Base-by-base conservation (phyloP, 768 basidiomycete species). In the Harrya chromipes region DNA sequence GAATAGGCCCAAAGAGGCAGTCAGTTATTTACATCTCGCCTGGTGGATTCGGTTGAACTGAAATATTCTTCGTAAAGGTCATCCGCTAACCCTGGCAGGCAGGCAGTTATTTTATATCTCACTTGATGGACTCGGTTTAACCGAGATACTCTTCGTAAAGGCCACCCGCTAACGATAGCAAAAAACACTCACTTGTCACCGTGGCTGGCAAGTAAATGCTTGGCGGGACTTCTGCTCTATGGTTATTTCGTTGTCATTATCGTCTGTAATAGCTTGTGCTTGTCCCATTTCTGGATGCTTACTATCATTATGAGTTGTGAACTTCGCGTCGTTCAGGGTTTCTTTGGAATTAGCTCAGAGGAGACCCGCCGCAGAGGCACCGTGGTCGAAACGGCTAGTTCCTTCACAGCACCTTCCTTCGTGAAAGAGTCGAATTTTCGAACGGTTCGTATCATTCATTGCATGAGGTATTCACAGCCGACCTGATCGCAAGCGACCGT, bases 21-120 rank as follows among this genome's bases (percentile, higher is more conserved):
- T n/a, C 39, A 39, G 60, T 62, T 6, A 3, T n/a, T 23, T 38
- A 19, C 20, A 36, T 50, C 16, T n/a, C 37, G 17, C 19, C 16
- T 6, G 5, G 6, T 33, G 27, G 7, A 35, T 24, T 39, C 16
- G 11, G 6, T 13, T 10, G 37, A 16, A 42, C 26, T 53, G 20
- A 59, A 3, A 6, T 12, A 4, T 29, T 38, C 26, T 5, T 41
- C 42, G 21, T 27, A 6, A 39, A 54, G 52, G 2, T 1, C 12
- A 29, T 1, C 46, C 1, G 11, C 33, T 11, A 4, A 4, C 4
- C 0, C 7, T 1, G 21, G 1, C 0, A 16, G 14, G 2, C 1
- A 6, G 4, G 16, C 36, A 39, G 60, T 62, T 6, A 3, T 17
- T 23, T 38, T 52, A 20, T 17, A 36, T 48, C 16, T 14, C 37